These are phyloP conservation scores for Amphibolis antarctica DNA, from an alignment of 106 monocot genomes.

Conservation along the genomic window DNA sequence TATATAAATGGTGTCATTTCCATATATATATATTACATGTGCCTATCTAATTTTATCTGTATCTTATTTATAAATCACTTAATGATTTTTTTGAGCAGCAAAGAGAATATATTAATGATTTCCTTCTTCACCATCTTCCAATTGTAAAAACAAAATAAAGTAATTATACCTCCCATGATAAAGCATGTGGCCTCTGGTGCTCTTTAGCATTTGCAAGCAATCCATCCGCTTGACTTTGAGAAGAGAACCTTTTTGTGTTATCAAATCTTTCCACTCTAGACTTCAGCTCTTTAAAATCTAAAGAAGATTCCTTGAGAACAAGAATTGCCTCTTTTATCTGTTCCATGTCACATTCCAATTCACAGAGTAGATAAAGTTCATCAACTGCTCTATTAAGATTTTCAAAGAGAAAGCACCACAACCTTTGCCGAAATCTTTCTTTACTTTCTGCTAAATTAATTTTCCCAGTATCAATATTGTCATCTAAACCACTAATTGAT, in stretches of 20 bases:
- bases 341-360: constrained; percentile 86
- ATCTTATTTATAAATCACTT: too few relatives aligned
- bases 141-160: too few relatives aligned
- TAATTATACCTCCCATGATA: constrained; percentile 84
- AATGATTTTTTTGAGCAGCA: too few relatives aligned
- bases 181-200: constrained; percentile 81
- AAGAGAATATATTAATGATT: too few relatives aligned
- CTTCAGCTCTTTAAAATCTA: constrained; percentile 87
- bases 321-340: constrained; percentile 91
- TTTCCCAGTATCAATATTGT: constrained; percentile 26
- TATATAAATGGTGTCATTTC: too few relatives aligned
- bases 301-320: constrained; percentile 85
- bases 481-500: constrained; percentile 10
- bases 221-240: constrained; percentile 45
- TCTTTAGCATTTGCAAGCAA: constrained; percentile 44
- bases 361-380: constrained; percentile 97
- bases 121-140: too few relatives aligned
- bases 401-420: constrained; percentile 98
- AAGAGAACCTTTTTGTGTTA: constrained; percentile 33
- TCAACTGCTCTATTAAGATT: constrained; percentile 91
- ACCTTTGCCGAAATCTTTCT: constrained; percentile 95
- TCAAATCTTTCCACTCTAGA: constrained; percentile 80
- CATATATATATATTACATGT: too few relatives aligned
- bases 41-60: too few relatives aligned
- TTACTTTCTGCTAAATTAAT: constrained; percentile 58